Evolutionary conservation across 1,284 basidiomycete genomes (phyloP).

Genomic region (Naganishia sp.): DNA sequence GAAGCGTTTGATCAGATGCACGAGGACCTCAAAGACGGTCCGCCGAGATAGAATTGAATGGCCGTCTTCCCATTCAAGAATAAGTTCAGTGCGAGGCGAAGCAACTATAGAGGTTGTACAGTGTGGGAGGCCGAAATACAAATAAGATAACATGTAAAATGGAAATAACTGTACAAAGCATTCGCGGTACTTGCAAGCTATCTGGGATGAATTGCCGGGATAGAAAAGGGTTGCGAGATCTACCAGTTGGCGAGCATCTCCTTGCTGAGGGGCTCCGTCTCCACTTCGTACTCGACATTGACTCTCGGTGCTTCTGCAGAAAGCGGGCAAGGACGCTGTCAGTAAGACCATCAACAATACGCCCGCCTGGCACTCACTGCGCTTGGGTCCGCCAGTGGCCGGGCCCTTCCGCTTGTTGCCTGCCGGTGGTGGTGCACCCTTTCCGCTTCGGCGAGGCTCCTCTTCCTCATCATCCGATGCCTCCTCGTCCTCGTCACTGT

Average conservation of each 20-base stretch:
- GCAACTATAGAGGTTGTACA: neutral
- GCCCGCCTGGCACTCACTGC: constrained; percentile 42
- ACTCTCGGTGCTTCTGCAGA: constrained; percentile 71
- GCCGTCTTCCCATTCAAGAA: too few species aligned
- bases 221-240: too few species aligned
- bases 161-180: neutral
- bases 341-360: constrained; percentile 30
- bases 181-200: neutral
- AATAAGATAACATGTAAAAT: neutral
- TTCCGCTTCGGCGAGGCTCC: constrained; percentile 54
- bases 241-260: constrained; percentile 57
- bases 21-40: neutral
- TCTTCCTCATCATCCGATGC: constrained; percentile 50
- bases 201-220: neutral
- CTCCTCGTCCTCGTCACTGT: constrained; percentile 46
- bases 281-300: constrained; percentile 94
- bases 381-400: constrained; percentile 58
- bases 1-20: constrained; percentile 28
- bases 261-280: constrained; percentile 67
- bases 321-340: constrained; percentile 34
- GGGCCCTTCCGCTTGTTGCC: constrained; percentile 49
- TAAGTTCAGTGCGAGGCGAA: neutral
- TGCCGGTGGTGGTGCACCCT: constrained; percentile 39
- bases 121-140: neutral
- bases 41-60: neutral